Evolutionary conservation across 2,329 filamentous ascomycete genomes (phyloP).

Genomic region (Exophiala aquamarina): DNA sequence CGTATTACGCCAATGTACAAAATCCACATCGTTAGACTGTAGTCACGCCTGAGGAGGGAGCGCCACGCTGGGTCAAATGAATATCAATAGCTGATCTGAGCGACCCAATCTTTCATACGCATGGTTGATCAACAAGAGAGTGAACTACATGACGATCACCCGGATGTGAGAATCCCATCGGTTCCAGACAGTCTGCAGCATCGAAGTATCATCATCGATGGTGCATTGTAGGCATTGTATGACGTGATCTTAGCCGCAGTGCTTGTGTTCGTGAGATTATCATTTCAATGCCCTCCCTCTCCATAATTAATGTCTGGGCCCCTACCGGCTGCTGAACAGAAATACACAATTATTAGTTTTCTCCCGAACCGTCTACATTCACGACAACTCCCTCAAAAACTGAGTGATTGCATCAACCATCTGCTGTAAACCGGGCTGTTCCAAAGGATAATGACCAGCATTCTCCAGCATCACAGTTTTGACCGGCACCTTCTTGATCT

Average conservation of each 20-base stretch:
- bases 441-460: constrained; percentile 6
- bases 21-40: no score
- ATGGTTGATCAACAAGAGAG: constrained; percentile 56
- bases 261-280: no score
- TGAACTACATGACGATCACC: constrained; percentile 43
- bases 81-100: no score
- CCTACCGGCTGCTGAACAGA: no score
- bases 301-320: no score
- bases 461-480: constrained; percentile 6
- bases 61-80: no score
- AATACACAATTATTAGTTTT: no score
- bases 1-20: no score
- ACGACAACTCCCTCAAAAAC: background rate
- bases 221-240: constrained; percentile 1
- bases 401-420: background rate
- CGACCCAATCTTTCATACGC: no score
- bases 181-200: background rate
- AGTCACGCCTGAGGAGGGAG: no score
- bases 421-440: constrained; percentile 4
- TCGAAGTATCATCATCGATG: background rate
- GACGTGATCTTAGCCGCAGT: background rate
- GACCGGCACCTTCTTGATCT: background rate
- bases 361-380: no score
- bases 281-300: no score
- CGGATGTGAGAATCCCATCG: background rate